Evolutionary conservation across 306 rosid genomes (phyloP).

Genomic region (Glycine tomentella): DNA sequence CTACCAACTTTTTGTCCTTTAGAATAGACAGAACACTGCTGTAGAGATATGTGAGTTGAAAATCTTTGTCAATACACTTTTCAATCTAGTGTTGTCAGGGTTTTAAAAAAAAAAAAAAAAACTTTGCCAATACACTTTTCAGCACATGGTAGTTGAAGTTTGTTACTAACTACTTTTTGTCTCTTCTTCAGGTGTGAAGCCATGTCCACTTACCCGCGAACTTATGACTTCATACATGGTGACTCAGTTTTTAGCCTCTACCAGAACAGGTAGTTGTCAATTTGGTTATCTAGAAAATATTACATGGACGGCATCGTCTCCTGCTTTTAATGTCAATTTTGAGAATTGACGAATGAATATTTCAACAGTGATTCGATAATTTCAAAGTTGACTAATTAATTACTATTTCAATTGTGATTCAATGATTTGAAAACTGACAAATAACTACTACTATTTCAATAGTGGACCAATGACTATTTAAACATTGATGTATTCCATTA

Average conservation of each 20-base stretch:
- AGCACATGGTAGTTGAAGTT: slow-evolving; percentile 38
- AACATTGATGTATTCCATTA: background rate
- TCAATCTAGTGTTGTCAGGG: no score
- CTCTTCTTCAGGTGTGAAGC: slow-evolving; percentile 82
- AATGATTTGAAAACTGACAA: background rate
- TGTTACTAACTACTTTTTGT: slow-evolving; percentile 39
- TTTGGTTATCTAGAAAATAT: slow-evolving; percentile 2
- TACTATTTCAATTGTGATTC: background rate
- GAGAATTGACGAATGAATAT: background rate
- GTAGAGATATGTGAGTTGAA: background rate
- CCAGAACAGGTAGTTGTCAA: slow-evolving; percentile 65
- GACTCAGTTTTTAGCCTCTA: slow-evolving; percentile 79
- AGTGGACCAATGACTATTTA: background rate
- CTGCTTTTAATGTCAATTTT: background rate
- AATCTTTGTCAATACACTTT: slow-evolving; percentile 14
- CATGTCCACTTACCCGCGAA: slow-evolving; percentile 91
- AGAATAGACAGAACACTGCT: slow-evolving; percentile 28
- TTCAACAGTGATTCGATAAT: no score
- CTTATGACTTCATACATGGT: slow-evolving; percentile 93
- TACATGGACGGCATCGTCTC: background rate
- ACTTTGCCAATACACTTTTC: background rate
- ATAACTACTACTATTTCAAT: background rate
- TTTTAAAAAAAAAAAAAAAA: no score
- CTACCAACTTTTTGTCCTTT: slow-evolving; percentile 28
- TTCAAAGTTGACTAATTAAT: no score